Conservation (phyloP, 352 stramenopile species). For the Pythium grandisporangium region DNA sequence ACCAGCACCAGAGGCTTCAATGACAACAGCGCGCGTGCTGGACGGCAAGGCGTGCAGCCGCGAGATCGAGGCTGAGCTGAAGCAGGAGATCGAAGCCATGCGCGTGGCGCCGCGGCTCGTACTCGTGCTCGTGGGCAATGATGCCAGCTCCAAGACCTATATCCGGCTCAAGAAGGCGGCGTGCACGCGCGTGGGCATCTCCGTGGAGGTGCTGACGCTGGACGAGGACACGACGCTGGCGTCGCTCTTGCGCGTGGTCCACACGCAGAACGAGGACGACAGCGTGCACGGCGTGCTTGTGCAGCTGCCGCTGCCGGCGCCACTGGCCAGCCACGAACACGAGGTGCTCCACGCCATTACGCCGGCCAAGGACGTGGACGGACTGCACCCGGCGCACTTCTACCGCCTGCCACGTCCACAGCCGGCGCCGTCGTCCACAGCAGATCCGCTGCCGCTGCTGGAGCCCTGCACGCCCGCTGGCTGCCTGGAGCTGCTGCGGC, state of each 20-base stretch:
- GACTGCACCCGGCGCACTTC: conserved; percentile 97
- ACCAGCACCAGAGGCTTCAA: no score
- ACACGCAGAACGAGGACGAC: conserved; percentile 74
- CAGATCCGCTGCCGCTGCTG: conserved; percentile 84
- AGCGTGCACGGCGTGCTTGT: conserved; percentile 95
- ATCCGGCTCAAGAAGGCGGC: conserved; percentile 99
- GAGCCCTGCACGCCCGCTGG: conserved; percentile 89
- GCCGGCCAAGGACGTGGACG: conserved; percentile 96
- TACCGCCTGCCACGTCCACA: conserved; percentile 57
- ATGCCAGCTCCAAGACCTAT: conserved; percentile 93
- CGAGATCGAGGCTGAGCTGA: conserved; percentile 83
- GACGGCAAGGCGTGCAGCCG: conserved; percentile 83
- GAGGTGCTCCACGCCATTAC: conserved; percentile 88
- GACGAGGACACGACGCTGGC: conserved; percentile 27
- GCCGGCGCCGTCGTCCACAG: conserved; percentile 13
- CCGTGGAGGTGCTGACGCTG: conserved; percentile 67
- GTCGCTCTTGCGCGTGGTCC: conserved; percentile 57
- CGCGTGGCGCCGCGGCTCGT: conserved; percentile 79
- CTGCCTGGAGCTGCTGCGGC: conserved; percentile 52
- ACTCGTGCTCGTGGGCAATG: conserved; percentile 92
- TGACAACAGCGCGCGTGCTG: conserved; percentile 33
- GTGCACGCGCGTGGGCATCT: conserved; percentile 91
- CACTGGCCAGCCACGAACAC: conserved; percentile 73
- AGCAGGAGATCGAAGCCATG: conserved; percentile 41
- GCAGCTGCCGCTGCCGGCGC: conserved; percentile 73